Base-by-base conservation (phyloP, 768 basidiomycete species). In the Gymnopilus dilepis region DNA sequence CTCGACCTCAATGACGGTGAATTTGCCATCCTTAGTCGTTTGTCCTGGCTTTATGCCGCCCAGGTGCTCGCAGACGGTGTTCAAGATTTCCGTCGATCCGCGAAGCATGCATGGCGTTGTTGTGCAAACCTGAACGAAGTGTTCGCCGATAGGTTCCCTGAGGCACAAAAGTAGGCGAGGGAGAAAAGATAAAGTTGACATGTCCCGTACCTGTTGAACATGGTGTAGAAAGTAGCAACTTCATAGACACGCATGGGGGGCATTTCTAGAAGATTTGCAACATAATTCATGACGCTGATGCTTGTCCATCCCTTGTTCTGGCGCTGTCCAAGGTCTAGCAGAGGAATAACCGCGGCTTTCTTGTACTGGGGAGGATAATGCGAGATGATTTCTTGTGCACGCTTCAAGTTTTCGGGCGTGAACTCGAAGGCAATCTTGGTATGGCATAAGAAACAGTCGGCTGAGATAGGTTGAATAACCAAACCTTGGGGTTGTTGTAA, bases 281-380 rank as follows among this genome's bases (percentile, higher is more conserved):
- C 91, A 69, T 95, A 94, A 79, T 99, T 98, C 97, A 99, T 99
- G 63, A 97, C 95, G 69, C 92, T 94, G 66, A 99, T 97, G 73
- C 92, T 95, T 24, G 97, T 98, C 94, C 94, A 99, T 68, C 94
- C 94, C 67, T 97, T 94, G 81, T 99, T 99, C 77, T 99, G 97
- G 66, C 95, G 86, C 77, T 99, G 97, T 1, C 90, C 96, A 43
- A 99, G 85, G 77, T 99, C 96, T 60, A 99, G 88, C 31, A 99
- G 83, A 48, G 97, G 97, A 73, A 99, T 98, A 68, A 94, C 90
- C 28, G 97, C 97, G 17, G 95, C 97, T 77, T 99, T 99, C 85
- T 95, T 97, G 85, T 99, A 99, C 71, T 98, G 96, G 56, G 94
- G 85, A 21, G 97, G 97, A 80, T 99, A 99, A 67, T 88, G 89